A percentile compares a stretch with the other conserved stretches of the same genome.
These are phyloP conservation scores for Lactarius indigo DNA, from an alignment of 768 basidiomycete genomes.

Conservation along the genomic window DNA sequence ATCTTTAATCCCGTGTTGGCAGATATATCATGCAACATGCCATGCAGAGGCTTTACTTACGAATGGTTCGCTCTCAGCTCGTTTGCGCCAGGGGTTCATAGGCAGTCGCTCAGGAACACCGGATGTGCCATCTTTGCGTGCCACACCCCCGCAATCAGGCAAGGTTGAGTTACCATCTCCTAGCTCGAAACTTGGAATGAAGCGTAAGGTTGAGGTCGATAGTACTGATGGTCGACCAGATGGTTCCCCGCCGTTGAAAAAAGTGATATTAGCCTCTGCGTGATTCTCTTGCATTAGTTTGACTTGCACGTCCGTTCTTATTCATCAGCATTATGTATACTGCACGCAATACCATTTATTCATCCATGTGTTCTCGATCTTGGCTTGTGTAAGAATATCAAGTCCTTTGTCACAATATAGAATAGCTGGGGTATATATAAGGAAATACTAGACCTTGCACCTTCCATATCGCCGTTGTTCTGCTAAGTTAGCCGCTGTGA, in stretches of 20 bases:
- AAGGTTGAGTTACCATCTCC: slow-evolving; percentile 44
- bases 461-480: background rate
- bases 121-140: slow-evolving; percentile 43
- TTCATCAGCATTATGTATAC: slow-evolving; percentile 23
- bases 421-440: background rate
- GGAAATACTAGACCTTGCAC: background rate
- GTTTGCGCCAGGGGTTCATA: slow-evolving; percentile 57
- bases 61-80: slow-evolving; percentile 60
- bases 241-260: slow-evolving; percentile 66
- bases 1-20: slow-evolving; percentile 11
- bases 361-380: background rate
- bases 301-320: slow-evolving; percentile 14
- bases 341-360: slow-evolving; percentile 23
- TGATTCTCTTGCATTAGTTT: slow-evolving; percentile 15
- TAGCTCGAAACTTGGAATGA: slow-evolving; percentile 54
- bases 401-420: background rate
- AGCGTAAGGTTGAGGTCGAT: slow-evolving; percentile 70
- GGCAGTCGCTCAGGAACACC: slow-evolving; percentile 77
- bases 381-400: slow-evolving; percentile 1
- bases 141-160: slow-evolving; percentile 37
- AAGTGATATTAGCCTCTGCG: slow-evolving; percentile 41
- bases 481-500: background rate
- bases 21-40: slow-evolving; percentile 96
- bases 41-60: slow-evolving; percentile 66
- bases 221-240: slow-evolving; percentile 33